Conservation (phyloP, 1,139 yeast species). For the Taphrina deformans region DNA sequence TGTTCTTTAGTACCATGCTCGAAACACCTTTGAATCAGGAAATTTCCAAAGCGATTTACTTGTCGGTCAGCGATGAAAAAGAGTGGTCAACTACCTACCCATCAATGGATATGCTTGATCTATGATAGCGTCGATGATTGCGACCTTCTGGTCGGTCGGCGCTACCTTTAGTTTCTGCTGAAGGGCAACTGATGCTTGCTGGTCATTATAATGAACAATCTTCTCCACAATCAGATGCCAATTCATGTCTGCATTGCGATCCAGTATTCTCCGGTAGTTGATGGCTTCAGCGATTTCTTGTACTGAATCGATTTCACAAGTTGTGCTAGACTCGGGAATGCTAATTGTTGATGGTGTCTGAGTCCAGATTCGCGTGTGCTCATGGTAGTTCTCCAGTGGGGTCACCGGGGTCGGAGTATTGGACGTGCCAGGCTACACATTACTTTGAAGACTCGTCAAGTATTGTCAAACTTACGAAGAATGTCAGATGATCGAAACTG, state of each 20-base stretch:
- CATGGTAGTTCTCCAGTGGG: not conserved
- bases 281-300: constrained; percentile 39
- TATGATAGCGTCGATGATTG: constrained; percentile 45
- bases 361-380: constrained; percentile 5
- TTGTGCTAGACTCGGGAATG: constrained; percentile 1
- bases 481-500: not conserved
- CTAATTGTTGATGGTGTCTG: constrained; percentile 4
- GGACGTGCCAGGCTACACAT: constrained; percentile 1
- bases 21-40: constrained; percentile 49
- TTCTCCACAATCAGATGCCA: constrained; percentile 45
- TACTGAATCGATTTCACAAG: not conserved
- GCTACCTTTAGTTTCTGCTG: constrained; percentile 49
- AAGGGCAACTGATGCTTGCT: constrained; percentile 50
- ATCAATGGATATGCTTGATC: constrained; percentile 46
- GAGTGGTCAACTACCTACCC: constrained; percentile 38
- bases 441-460: not conserved
- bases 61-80: not conserved
- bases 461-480: not conserved
- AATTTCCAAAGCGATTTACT: constrained; percentile 49
- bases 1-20: constrained; percentile 48
- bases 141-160: constrained; percentile 44
- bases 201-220: constrained; percentile 48
- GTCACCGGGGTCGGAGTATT: not conserved
- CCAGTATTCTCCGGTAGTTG: constrained; percentile 43
- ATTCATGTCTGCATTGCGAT: constrained; percentile 42